Percentiles rank a stretch among this genome's conserved stretches.
phyloP scores from a whole-genome alignment of 768 basidiomycete genomes.

The Macrolepiota dolichaula region DNA sequence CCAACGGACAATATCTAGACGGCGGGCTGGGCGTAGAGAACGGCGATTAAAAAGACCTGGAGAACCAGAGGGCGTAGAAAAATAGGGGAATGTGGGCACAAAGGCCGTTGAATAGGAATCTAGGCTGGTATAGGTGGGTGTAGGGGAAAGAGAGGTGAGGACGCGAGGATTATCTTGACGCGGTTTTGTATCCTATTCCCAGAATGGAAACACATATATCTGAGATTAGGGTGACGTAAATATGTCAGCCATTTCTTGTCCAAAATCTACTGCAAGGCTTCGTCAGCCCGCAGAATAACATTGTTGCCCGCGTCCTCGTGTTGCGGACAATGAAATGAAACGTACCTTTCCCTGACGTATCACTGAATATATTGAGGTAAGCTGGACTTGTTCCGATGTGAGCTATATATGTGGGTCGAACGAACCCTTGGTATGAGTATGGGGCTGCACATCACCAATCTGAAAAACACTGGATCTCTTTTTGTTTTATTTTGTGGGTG shows the following conservation, averaged over 20 bases:
- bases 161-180: background rate
- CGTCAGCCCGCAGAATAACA: background rate
- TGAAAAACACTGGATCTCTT: background rate
- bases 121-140: background rate
- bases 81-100: background rate
- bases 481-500: too few relatives aligned
- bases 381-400: too few relatives aligned
- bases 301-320: background rate
- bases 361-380: too few relatives aligned
- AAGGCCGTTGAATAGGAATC: background rate
- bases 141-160: background rate
- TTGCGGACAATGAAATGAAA: background rate
- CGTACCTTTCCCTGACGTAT: too few relatives aligned
- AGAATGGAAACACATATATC: background rate
- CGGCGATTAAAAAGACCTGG: slow-evolving; percentile 16
- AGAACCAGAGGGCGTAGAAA: slow-evolving; percentile 19
- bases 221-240: background rate
- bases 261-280: background rate
- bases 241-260: slow-evolving; percentile 2
- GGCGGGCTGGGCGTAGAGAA: background rate
- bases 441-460: background rate
- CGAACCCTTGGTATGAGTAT: background rate
- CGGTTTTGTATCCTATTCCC: slow-evolving; percentile 1
- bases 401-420: background rate
- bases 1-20: background rate